Evolutionary conservation across 495 filamentous ascomycete genomes (phyloP).

Genomic region (Echria macrotheca): DNA sequence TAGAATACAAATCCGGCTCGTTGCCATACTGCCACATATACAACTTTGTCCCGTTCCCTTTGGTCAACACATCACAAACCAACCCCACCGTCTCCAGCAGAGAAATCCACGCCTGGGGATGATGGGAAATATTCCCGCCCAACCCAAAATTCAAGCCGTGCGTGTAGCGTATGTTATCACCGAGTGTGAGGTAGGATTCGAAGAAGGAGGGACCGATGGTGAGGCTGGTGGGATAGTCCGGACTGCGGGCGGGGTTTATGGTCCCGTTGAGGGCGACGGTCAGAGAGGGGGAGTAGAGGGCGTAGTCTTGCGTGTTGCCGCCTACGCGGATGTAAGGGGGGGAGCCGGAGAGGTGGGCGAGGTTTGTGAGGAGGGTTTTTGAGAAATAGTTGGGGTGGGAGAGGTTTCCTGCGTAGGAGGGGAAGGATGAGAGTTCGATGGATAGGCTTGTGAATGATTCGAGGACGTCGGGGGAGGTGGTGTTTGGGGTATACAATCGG

Average conservation of each 20-base stretch:
- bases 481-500: too few species aligned
- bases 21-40: slow-evolving; percentile 61
- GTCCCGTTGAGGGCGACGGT: slow-evolving; percentile 51
- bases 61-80: slow-evolving; percentile 54
- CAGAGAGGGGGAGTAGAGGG: slow-evolving; percentile 53
- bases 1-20: slow-evolving; percentile 60
- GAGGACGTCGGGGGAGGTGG: slow-evolving; percentile 38
- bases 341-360: slow-evolving; percentile 41
- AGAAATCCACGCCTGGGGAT: slow-evolving; percentile 44
- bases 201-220: slow-evolving; percentile 60
- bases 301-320: slow-evolving; percentile 60
- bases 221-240: slow-evolving; percentile 58
- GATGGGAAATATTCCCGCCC: slow-evolving; percentile 51
- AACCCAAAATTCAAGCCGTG: slow-evolving; percentile 60
- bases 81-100: slow-evolving; percentile 51
- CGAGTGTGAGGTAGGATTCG: slow-evolving; percentile 59
- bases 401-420: slow-evolving; percentile 55
- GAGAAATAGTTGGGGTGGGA: slow-evolving; percentile 53
- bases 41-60: too few species aligned
- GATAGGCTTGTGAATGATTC: slow-evolving; percentile 55
- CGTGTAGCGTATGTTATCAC: slow-evolving; percentile 49
- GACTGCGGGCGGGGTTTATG: slow-evolving; percentile 41
- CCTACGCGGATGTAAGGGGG: slow-evolving; percentile 57
- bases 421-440: slow-evolving; percentile 58
- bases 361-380: slow-evolving; percentile 50